These are phyloP conservation scores for Lentithecium fluviatile DNA, from an alignment of 495 filamentous ascomycete species.

Conservation along the genomic window DNA sequence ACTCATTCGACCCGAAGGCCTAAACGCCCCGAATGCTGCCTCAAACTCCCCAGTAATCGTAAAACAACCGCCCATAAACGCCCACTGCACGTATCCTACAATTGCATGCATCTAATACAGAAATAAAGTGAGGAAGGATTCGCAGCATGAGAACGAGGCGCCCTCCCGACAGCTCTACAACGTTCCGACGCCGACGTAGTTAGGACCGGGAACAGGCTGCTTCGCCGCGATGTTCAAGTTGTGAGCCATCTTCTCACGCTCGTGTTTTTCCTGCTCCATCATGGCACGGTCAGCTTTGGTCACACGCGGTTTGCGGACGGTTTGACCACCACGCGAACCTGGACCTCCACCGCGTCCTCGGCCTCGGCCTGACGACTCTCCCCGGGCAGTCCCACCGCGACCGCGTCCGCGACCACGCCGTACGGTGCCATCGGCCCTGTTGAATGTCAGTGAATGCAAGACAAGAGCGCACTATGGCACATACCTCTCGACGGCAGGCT, in stretches of 20 bases:
- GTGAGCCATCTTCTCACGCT: conserved; percentile 56
- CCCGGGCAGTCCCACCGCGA: conserved; percentile 50
- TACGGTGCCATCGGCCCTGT: conserved; percentile 70
- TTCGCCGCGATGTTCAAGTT: conserved; percentile 45
- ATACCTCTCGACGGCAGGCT: conserved; percentile 76
- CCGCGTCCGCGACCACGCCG: conserved; percentile 77
- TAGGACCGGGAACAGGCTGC: conserved; percentile 46
- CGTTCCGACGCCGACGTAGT: conserved; percentile 48
- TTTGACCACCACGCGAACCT: conserved; percentile 73
- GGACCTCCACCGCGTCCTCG: conserved; percentile 62
- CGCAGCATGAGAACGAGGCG: too few relatives aligned
- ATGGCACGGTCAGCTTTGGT: conserved; percentile 68
- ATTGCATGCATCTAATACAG: too few relatives aligned
- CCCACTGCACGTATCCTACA: too few relatives aligned
- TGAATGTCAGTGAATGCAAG: conserved; percentile 20
- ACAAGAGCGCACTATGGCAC: conserved; percentile 17
- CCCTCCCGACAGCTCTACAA: conserved; percentile 3
- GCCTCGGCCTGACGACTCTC: conserved; percentile 46
- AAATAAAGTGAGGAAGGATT: too few relatives aligned
- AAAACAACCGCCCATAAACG: too few relatives aligned
- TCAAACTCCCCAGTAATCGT: too few relatives aligned
- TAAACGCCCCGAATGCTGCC: too few relatives aligned
- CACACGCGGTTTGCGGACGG: conserved; percentile 73
- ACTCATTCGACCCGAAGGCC: too few relatives aligned
- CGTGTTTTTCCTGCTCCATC: conserved; percentile 69